Evolutionary conservation across 768 basidiomycete species (phyloP), one percentile per base, ranked within the genome.

Genomic region (Boletus subcaerulescens): DNA sequence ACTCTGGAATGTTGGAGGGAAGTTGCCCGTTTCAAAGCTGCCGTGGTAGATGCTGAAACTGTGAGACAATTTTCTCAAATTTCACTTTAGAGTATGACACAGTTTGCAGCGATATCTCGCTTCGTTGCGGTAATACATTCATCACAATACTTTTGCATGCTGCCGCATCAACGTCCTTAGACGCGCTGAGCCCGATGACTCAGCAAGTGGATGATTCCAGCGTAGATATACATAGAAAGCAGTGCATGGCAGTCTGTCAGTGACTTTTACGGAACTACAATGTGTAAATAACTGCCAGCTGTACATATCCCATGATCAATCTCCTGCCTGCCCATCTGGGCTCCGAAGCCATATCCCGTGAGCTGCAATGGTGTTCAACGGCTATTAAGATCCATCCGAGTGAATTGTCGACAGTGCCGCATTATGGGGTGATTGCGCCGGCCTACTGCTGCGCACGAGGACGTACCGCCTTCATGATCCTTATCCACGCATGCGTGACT

Each of bases 1-100:
- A 75, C 90, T 20, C 70, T 93, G 36, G 80, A 91, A 57, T 93
- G 91, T 68, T 89, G 84, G 85, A 76, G 74, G 53, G 81, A 91
- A 64, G 90, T 91, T 3, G 70, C 72, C 22, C 77, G 75, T 17
- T 93, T 93, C 75, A 91, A 85, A 62, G 70, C 74, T 20, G 80
- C 86, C 3, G 88, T 92, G 17, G 76, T 80, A 18, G 73, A 78
- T 48, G 71, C 89, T 62, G 90, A 92, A 68, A 79, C 87, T 74
- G 91, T 87, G 60, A 54, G 76, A 22, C 6, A 52, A 35, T 36
- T 35, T 32, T 49, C 40, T 29, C n/a, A 49, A 39, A 45, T 40
- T 36, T 60, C 43, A 59, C 22, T 53, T 55, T 22, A 38, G 45
- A 46, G 26, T 29, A 42, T 58, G 49, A 65, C 51, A 32, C 47